Conservation (phyloP, 1,284 basidiomycete genomes). For the Ustilago bromivora region DNA sequence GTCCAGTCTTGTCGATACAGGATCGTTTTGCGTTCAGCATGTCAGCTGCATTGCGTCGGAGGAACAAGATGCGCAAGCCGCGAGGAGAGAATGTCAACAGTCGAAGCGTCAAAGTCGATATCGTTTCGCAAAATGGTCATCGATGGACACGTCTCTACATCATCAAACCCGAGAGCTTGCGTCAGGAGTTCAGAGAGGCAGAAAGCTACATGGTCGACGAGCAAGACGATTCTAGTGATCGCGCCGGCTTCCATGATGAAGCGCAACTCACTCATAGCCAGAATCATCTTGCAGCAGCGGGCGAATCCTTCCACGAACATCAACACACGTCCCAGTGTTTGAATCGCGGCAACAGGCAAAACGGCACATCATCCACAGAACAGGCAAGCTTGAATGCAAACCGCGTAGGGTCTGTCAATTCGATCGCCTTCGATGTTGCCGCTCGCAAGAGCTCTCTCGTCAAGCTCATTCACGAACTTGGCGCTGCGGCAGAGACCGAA, state of each 20-base stretch:
- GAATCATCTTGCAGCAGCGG: not conserved
- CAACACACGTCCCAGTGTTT: conserved; percentile 19
- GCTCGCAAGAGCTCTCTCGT: conserved; percentile 49
- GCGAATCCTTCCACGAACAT: conserved; percentile 24
- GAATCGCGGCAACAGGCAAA: not conserved
- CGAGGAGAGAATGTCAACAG: conserved; percentile 27
- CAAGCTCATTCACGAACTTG: conserved; percentile 39
- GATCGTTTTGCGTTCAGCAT: conserved; percentile 41
- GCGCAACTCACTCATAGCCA: conserved; percentile 6
- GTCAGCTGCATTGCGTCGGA: conserved; percentile 24
- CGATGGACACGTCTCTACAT: conserved; percentile 54
- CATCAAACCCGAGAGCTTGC: conserved; percentile 40
- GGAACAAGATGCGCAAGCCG: conserved; percentile 25
- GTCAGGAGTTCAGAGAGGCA: conserved; percentile 58
- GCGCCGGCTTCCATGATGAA: conserved; percentile 26
- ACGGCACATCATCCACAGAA: not conserved
- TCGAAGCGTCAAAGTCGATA: conserved; percentile 52
- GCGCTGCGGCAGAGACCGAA: conserved; percentile 37
- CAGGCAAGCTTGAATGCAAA: not conserved
- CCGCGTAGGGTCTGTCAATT: not conserved
- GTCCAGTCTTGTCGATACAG: conserved; percentile 44
- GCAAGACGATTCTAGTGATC: conserved; percentile 10
- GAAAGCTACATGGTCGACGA: conserved; percentile 54
- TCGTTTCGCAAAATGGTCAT: conserved; percentile 49
- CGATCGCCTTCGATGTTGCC: conserved; percentile 40